A percentile compares a stretch with the other conserved stretches of the same genome.
phyloP scores from a whole-genome alignment of 352 stramenopile species.

The Globisporangium yorkense region DNA sequence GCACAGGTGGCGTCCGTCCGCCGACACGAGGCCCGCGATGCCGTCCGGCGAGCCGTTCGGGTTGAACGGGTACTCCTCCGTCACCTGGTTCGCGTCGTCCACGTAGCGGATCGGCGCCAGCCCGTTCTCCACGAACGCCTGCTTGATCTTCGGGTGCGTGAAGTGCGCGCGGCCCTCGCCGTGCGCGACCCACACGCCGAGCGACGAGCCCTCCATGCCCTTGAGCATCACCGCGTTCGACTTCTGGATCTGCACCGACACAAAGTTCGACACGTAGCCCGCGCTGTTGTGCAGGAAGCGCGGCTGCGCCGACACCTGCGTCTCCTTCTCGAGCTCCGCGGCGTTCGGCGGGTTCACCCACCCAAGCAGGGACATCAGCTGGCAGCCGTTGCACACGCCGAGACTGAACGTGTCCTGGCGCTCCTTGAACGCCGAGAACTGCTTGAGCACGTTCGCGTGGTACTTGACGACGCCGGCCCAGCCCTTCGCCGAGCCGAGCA shows the following conservation, averaged over 20 bases:
- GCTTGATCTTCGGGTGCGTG: constrained; percentile 87
- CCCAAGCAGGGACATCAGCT: constrained; percentile 98
- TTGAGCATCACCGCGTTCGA: constrained; percentile 97
- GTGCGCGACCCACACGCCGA: constrained; percentile 98
- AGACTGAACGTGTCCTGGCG: constrained; percentile 98
- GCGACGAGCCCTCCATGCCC: constrained; percentile 95
- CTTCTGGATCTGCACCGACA: constrained; percentile 93
- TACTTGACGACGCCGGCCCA: constrained; percentile 98
- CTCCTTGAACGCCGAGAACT: constrained; percentile 96
- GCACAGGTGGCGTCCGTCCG: constrained; percentile 96
- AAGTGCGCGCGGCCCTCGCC: constrained; percentile 94
- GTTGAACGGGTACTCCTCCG: constrained; percentile 98
- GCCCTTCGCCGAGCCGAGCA: constrained; percentile 98
- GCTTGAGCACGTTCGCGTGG: constrained; percentile 92
- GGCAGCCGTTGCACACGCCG: constrained; percentile 99
- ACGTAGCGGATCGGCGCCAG: constrained; percentile 97
- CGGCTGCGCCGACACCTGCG: constrained; percentile 60
- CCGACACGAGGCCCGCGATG: constrained; percentile 96
- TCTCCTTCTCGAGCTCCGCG: constrained; percentile 45
- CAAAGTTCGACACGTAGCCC: constrained; percentile 96
- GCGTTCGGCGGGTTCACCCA: constrained; percentile 88
- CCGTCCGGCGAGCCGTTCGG: constrained; percentile 97
- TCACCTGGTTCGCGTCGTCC: constrained; percentile 93
- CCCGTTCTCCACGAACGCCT: constrained; percentile 86
- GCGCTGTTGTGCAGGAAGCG: constrained; percentile 98